Evolutionary conservation across 495 filamentous ascomycete species (phyloP), one percentile per base, ranked within the genome.

Genomic region (Friedmanniomyces simplex): DNA sequence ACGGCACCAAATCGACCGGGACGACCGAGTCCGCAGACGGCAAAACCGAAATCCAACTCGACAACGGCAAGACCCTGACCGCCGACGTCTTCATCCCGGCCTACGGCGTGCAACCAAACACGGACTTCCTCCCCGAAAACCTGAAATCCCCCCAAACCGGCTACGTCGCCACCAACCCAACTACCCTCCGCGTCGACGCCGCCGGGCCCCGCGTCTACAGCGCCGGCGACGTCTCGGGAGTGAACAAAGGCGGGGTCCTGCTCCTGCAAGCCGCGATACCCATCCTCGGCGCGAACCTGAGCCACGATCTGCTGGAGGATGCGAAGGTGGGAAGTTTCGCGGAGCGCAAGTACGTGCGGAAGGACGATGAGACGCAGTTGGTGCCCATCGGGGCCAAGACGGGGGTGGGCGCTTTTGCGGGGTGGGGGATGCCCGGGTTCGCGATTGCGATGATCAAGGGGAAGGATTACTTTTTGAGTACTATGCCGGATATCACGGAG

Each of bases 371-470:
- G 62, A 62, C 66, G 57, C 70, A 73, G 63, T 57, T 78, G 39
- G 77, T 81, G 47, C 80, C 82, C 0, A 74, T 83, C 56, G 82
- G 81, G 0, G 64, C 60, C 37, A 72, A 64, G 36, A 74, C 72
- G 47, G 80, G 79, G 13, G 78, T 85, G 34, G 82, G 81, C 1
- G 76, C 77, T 1, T 72, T 73, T 1, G 75, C 76, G 65, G 81
- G 81, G 0, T 80, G 61, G 50, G 59, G 62, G 45, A 4, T 84
- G 53, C 82, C 82, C 0, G 76, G 80, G 34, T 75, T 75, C 26
- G 53, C 79, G 46, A 76, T 85, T 6, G 81, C 77, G 74, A 58
- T 77, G 66, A 71, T 83, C 55, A 85, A 85, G 66, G 82, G 81
- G 26, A 67, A 79, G 57, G 79, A 84, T 65, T 85, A 84, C 58